These are phyloP conservation scores for Arthrobotrys musiformis DNA, from an alignment of 2,329 filamentous ascomycete species.

Conservation along the genomic window DNA sequence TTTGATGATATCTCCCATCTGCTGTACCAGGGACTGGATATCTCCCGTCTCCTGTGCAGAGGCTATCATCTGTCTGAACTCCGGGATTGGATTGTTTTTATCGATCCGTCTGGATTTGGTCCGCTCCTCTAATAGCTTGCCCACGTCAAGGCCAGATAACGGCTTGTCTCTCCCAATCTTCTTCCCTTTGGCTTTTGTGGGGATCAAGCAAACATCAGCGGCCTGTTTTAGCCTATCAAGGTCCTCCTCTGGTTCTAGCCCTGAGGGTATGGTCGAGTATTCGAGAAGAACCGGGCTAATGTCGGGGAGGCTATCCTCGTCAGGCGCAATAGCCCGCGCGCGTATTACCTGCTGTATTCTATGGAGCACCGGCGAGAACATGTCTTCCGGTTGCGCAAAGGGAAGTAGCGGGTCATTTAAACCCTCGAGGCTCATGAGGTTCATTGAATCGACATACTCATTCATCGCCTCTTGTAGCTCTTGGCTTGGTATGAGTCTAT, in stretches of 20 bases:
- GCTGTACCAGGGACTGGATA: constrained; percentile 75
- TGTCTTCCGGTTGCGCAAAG: constrained; percentile 70
- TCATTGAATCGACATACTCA: constrained; percentile 92
- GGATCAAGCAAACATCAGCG: constrained; percentile 89
- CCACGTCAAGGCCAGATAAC: constrained; percentile 87
- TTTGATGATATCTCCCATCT: constrained; percentile 78
- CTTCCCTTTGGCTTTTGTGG: constrained; percentile 79
- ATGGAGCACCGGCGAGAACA: constrained; percentile 86
- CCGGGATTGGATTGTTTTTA: constrained; percentile 82
- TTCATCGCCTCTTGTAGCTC: constrained; percentile 84
- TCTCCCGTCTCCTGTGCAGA: constrained; percentile 70
- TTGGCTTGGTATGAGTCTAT: constrained; percentile 81
- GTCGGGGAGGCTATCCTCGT: constrained; percentile 70
- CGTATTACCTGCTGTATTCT: constrained; percentile 87
- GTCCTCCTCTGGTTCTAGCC: constrained; percentile 69
- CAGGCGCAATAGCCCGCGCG: constrained; percentile 79
- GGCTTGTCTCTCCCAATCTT: constrained; percentile 79
- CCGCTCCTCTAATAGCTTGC: constrained; percentile 74
- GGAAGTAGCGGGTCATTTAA: constrained; percentile 76
- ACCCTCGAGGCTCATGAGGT: constrained; percentile 74
- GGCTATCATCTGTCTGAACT: constrained; percentile 83
- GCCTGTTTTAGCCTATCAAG: constrained; percentile 74
- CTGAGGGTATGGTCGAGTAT: constrained; percentile 78
- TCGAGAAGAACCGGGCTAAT: constrained; percentile 73
- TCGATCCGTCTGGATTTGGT: constrained; percentile 57